Base-by-base conservation (phyloP, 208 protist species). In the Naegleria fowleri region DNA sequence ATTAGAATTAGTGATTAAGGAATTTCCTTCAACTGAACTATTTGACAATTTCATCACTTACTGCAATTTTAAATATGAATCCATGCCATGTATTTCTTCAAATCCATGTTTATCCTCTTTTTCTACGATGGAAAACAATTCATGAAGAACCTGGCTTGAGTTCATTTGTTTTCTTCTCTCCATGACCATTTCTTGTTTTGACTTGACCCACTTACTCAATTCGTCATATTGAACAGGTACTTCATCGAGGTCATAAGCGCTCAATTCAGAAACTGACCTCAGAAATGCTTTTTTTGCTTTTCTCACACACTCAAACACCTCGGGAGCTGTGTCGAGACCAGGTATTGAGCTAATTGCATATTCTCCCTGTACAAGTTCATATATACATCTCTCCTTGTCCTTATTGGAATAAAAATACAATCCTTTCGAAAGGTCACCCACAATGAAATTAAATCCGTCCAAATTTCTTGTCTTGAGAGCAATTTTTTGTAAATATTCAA, bases 391-490 rank as follows among this genome's bases (percentile, higher is more conserved):
- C 19, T 88, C 43, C 9, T n/a, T 13, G 29, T 88, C 85, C 85
- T n/a, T 88, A 38, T 88, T 88, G 5, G 25, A 88, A 58, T 39
- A 88, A n/a, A 88, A 88, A 39, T 58, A 88, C n/a, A 48, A 22
- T 40, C 43, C 39, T 19, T 48, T 39, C 41, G 19, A 25, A 29
- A 88, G 38, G 38, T 51, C 39, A 39, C 85, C 85, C 0, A 88
- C 6, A 29, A 88, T 16, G 11, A 88, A 39, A 38, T 88, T 88
- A 43, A 88, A 88, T 7, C 22, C 41, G 15, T 58, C 85, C 11
- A 88, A 38, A 0, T 58, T 55, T 38, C 22, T 6, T 38, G 41
- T 38, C n/a, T 88, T 88, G 7, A 36, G 0, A 29, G 43, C 85
- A 58, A 88, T 58, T 58, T 88, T 88, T 48, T 51, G 25, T 11